A percentile compares a stretch with the other conserved stretches of the same genome.
Evolutionary conservation across 305 asterid genomes (phyloP).

Genomic region (Fraxinus sp.): DNA sequence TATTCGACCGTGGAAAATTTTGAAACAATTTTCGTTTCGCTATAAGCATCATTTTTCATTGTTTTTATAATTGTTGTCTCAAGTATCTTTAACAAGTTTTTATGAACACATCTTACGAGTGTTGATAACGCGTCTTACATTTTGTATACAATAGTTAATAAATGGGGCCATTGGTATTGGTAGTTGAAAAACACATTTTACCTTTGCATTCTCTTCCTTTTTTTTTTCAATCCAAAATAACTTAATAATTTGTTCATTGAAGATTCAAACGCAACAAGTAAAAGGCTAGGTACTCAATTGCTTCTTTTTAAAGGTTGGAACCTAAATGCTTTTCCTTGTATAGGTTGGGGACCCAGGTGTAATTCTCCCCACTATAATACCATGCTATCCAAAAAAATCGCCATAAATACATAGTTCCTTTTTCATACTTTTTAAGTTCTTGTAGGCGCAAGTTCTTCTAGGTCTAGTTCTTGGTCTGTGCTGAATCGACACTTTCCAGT

Average conservation of each 20-base stretch:
- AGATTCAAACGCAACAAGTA: background rate
- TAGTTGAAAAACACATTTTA: no score
- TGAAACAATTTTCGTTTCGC: no score
- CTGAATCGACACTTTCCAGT: background rate
- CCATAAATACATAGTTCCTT: background rate
- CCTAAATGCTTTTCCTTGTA: background rate
- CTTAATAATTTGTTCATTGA: background rate
- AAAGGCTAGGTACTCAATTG: background rate
- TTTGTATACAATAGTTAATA: no score
- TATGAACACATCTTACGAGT: no score
- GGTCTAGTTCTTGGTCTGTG: background rate
- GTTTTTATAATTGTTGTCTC: no score
- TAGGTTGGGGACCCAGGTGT: background rate
- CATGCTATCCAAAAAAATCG: no score
- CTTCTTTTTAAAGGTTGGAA: background rate
- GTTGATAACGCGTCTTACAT: no score
- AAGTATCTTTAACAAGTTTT: no score
- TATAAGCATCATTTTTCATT: no score
- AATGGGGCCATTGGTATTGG: background rate
- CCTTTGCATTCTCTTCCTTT: background rate
- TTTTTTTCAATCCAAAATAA: background rate
- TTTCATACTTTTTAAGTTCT: background rate
- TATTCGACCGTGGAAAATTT: no score
- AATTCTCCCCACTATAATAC: background rate
- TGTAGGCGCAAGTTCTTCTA: background rate